phyloP scores from a whole-genome alignment of 208 protist species.

The Trypanosoma platydactyli region DNA sequence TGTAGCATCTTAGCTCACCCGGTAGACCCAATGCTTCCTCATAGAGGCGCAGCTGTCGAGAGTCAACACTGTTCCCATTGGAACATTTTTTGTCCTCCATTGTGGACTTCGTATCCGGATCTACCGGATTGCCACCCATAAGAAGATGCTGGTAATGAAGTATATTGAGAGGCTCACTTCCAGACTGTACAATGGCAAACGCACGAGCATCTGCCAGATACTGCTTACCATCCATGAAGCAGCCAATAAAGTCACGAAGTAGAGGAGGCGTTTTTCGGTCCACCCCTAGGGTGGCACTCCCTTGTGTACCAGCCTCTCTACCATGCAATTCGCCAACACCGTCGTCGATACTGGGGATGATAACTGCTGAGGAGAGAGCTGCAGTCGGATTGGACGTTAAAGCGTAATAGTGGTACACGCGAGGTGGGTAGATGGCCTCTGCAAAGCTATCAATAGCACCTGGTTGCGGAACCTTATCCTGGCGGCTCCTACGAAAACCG shows the following conservation, averaged over 20 bases:
- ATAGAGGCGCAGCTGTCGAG: constrained; percentile 10
- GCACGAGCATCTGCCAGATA: constrained; percentile 14
- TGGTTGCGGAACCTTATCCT: constrained; percentile 39
- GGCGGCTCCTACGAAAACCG: constrained; percentile 37
- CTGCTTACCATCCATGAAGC: constrained; percentile 41
- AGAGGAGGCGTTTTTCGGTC: constrained; percentile 40
- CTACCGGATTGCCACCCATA: constrained; percentile 22
- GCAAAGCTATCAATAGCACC: constrained; percentile 52
- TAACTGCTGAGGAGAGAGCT: background rate
- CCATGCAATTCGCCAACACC: constrained; percentile 17
- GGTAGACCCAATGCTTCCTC: constrained; percentile 38
- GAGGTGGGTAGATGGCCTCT: constrained; percentile 67
- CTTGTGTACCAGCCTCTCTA: constrained; percentile 11
- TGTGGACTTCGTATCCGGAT: background rate
- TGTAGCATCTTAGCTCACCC: constrained; percentile 39
- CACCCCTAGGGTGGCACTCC: constrained; percentile 3
- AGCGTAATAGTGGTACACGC: constrained; percentile 69
- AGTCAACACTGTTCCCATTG: background rate
- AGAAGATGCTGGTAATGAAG: constrained; percentile 67
- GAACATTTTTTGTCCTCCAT: background rate
- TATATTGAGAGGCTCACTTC: constrained; percentile 62
- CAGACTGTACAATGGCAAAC: constrained; percentile 19
- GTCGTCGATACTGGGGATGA: constrained; percentile 78
- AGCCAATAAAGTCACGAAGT: constrained; percentile 56
- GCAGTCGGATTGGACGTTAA: constrained; percentile 24